Evolutionary conservation across 257 asterid species (phyloP), one percentile per base, ranked within the genome.

Genomic region (Apocynum venetum): DNA sequence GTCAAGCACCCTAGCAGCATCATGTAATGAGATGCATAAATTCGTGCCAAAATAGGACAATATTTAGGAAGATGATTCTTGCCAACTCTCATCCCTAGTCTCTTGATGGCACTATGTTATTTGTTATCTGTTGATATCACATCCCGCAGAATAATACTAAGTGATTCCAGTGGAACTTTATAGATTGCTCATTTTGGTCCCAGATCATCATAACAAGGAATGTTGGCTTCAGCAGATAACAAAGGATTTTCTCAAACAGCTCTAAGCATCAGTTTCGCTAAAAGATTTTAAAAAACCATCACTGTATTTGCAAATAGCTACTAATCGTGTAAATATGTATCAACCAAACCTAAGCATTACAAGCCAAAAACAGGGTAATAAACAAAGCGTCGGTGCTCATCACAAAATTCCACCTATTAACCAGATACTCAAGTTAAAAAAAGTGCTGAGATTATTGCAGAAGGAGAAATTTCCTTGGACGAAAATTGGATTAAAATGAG

Each of bases 1-100:
- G 85, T 96, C 98, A 90, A 93, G 87, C 66, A 88, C 91, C 84
- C 99, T 91, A 66, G 98, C 98, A 86, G 97, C 91, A 88, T 96
- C 99, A 84, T 96, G 97, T 82, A 96, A 68, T 79, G 14, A 59
- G 72, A 69, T 14, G 36, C 72, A 59, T 61, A 46, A 71, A 15
- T 56, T 46, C 19, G 48, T 6, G 31, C 31, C 31, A 25, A 25
- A 40, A n/a, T 35, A 36, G 14, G 46, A 48, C 10, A 59, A 46
- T 14, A 2, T 47, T 53, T 35, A 31, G 25, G 1, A 31, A 44
- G 14, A 41, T 46, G 10, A 8, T 57, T 44, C 63, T 25, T 46
- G 59, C 69, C 20, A 56, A 57, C n/a, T 44, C 12, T 20, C 12
- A 25, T 56, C 13, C 20, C 70, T 43, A 43, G 75, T 68, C 80